Percentiles rank a stretch among this genome's conserved stretches.
These are phyloP conservation scores for Esteya vermicola DNA, from an alignment of 2,329 filamentous ascomycete genomes.

Conservation along the genomic window DNA sequence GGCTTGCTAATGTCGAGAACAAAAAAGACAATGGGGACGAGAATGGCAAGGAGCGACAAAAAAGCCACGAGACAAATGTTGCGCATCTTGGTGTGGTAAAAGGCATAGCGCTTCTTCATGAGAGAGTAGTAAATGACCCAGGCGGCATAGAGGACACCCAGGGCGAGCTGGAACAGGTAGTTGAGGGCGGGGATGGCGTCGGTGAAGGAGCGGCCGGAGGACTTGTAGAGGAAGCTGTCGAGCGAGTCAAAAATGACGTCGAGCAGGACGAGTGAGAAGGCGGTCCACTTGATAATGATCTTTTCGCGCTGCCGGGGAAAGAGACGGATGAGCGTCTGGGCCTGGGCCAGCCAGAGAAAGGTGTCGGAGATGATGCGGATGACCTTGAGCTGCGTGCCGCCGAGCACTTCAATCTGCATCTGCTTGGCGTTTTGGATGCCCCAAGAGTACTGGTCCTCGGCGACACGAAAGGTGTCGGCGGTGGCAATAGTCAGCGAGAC, in stretches of 20 bases:
- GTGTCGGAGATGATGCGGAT: slow-evolving; percentile 90
- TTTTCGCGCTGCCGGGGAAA: slow-evolving; percentile 97
- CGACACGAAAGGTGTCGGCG: slow-evolving; percentile 76
- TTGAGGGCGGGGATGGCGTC: slow-evolving; percentile 84
- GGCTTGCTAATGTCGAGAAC: slow-evolving; percentile 79
- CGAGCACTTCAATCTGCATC: slow-evolving; percentile 67
- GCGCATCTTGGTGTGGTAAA: slow-evolving; percentile 80
- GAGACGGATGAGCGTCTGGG: slow-evolving; percentile 86
- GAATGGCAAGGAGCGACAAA: slow-evolving; percentile 65
- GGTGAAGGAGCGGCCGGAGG: slow-evolving; percentile 51
- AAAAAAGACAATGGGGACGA: slow-evolving; percentile 87
- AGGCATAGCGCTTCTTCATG: slow-evolving; percentile 84
- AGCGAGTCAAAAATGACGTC: slow-evolving; percentile 85
- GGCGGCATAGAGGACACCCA: slow-evolving; percentile 77
- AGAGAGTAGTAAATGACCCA: slow-evolving; percentile 90
- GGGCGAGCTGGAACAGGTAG: slow-evolving; percentile 77
- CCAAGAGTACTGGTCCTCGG: slow-evolving; percentile 63
- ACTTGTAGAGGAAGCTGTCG: slow-evolving; percentile 61
- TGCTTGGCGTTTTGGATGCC: slow-evolving; percentile 68
- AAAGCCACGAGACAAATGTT: slow-evolving; percentile 73
- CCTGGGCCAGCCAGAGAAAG: slow-evolving; percentile 93
- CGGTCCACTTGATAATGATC: slow-evolving; percentile 97
- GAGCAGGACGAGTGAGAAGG: slow-evolving; percentile 81
- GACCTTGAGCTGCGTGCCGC: slow-evolving; percentile 72
- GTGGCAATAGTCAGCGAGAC: slow-evolving; percentile 90